Evolutionary conservation across 2,329 filamentous ascomycete species (phyloP), one percentile per base, ranked within the genome.

Genomic region (Pseudomassariella vexata): DNA sequence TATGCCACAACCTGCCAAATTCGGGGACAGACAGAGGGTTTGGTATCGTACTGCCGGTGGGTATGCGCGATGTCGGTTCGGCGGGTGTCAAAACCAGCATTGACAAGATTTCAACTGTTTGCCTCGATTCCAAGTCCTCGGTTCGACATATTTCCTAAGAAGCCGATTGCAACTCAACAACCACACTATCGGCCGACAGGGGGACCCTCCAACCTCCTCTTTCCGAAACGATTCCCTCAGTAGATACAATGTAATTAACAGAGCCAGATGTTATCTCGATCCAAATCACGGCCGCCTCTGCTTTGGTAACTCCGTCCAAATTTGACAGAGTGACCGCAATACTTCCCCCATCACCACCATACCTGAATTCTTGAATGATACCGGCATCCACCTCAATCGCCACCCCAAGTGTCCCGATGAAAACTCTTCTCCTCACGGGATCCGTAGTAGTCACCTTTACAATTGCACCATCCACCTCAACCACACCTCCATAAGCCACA

Each of bases 401-500:
- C 6, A 70, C 28, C 0, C 63, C 63, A 18, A 70, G 19, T 0
- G 63, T 59, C 0, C 64, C 69, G 7, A 75, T 53, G 30, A 69
- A 75, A 1, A 73, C 53, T 18, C 60, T 58, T 22, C 59, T 56
- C n/a, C 62, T 55, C 3, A 71, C 63, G 0, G 66, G 62, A 37
- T 72, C 70, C 15, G 48, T 60, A 0, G 65, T 61, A 30, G 52
- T 37, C 1, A 73, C 64, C 0, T 37, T 53, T 8, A 63, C 47
- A 0, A 32, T 29, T 19, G 24, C 15, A 17, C 32, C 32, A 12
- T 19, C 37, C 2, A 52, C 45, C 0, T 38, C 38, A 5, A 67
- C 31, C 2, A 60, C 55, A 0, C 70, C 71, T 0, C 72, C 71
- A 35, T 70, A 76, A 0, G 59, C 65, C 2, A 68, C 46, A n/a